Conservation (phyloP, 2,329 filamentous ascomycete genomes). For the Rugonectria rugulosa region DNA sequence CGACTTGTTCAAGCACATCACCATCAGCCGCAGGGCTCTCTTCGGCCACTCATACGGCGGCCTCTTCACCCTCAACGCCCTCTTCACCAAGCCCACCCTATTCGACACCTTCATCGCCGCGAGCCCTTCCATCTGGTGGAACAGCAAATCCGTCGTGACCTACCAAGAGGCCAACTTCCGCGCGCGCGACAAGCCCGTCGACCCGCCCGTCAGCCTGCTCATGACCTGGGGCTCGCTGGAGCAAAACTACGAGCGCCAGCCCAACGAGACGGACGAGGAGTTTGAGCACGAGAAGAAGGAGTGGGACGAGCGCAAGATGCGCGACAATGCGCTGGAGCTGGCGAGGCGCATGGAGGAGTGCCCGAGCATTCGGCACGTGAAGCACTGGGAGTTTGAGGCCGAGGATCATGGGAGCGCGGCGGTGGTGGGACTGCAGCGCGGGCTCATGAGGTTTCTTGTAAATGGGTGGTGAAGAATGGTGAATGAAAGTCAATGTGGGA, state of each 20-base stretch:
- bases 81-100: constrained; percentile 48
- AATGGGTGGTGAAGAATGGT: background rate
- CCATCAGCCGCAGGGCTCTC: constrained; percentile 50
- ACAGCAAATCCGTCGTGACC: constrained; percentile 48
- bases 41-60: constrained; percentile 60
- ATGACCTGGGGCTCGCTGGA: constrained; percentile 44
- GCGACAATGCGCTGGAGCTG: constrained; percentile 34
- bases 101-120: constrained; percentile 55
- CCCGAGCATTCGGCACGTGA: constrained; percentile 26
- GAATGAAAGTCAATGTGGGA: background rate
- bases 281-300: constrained; percentile 36
- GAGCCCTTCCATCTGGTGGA: constrained; percentile 58
- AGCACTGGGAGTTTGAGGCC: constrained; percentile 36
- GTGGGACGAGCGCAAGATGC: constrained; percentile 27
- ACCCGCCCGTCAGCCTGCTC: constrained; percentile 40
- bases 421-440: constrained; percentile 28
- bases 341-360: constrained; percentile 28
- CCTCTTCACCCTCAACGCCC: constrained; percentile 53
- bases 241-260: constrained; percentile 37
- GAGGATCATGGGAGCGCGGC: constrained; percentile 40
- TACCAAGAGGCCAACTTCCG: constrained; percentile 41
- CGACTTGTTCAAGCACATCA: constrained; percentile 29
- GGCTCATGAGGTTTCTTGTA: constrained; percentile 29
- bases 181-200: background rate
- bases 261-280: constrained; percentile 40